A percentile compares a stretch with the other conserved stretches of the same genome.
Conservation (phyloP, 2,329 filamentous ascomycete species). For the Septoria linicola region DNA sequence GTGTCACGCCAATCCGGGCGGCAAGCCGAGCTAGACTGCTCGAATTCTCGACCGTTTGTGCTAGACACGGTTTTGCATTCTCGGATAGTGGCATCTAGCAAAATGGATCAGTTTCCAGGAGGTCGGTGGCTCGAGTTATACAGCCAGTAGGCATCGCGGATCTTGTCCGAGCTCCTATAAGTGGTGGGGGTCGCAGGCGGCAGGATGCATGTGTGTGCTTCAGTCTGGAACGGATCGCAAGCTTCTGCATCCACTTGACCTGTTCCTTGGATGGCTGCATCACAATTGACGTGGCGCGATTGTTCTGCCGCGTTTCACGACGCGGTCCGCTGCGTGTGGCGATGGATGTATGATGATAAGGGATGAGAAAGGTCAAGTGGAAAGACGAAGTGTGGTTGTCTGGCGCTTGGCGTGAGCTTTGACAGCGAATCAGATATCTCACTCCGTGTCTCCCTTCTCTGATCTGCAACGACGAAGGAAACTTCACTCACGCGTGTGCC, state of each 20-base stretch:
- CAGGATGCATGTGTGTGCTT: neutral
- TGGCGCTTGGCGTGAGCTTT: neutral
- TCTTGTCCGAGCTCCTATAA: neutral
- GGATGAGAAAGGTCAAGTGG: neutral
- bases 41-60: too few species aligned
- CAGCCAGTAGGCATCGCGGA: neutral
- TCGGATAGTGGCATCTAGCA: neutral
- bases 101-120: neutral
- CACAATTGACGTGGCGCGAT: neutral
- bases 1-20: neutral
- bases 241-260: neutral
- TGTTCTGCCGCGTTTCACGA: neutral
- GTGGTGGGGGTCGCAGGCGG: neutral
- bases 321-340: neutral
- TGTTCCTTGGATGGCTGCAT: neutral
- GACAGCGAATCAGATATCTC: neutral
- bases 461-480: neutral
- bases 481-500: neutral
- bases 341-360: neutral
- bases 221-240: neutral
- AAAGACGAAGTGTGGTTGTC: neutral
- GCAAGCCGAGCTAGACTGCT: too few species aligned
- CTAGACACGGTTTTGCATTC: slow-evolving; percentile 3
- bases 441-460: neutral
- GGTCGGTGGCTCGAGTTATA: neutral